A percentile compares a stretch with the other conserved stretches of the same genome.
phyloP scores from a whole-genome alignment of 495 filamentous ascomycete species.

The Aspergillus homomorphus region DNA sequence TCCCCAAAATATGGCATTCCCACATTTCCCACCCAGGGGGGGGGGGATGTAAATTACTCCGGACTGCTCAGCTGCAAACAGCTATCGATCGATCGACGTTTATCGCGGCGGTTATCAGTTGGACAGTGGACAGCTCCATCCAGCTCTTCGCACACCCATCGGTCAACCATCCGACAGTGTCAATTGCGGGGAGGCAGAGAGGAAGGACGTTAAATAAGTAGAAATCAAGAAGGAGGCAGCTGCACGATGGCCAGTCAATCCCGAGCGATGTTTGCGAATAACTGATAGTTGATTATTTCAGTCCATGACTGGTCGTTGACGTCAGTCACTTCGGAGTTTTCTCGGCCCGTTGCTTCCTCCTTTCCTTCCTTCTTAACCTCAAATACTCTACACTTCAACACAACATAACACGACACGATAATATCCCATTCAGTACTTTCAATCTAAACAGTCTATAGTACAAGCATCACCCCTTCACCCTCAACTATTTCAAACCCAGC shows the following conservation, averaged over 20 bases:
- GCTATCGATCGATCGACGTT: not conserved
- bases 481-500: no score
- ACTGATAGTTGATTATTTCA: not conserved
- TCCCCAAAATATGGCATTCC: no score
- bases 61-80: not conserved
- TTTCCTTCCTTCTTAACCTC: constrained; percentile 6
- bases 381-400: not conserved
- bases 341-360: constrained; percentile 18
- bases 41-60: not conserved
- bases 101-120: no score
- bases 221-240: not conserved
- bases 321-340: constrained; percentile 25
- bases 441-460: no score
- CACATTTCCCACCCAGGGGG: no score
- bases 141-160: no score
- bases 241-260: not conserved
- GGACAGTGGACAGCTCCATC: no score
- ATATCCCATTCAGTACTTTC: no score
- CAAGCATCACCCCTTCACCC: no score
- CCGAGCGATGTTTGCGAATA: not conserved
- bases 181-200: not conserved
- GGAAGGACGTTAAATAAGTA: no score
- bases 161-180: no score
- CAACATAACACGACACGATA: no score
- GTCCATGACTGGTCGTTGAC: not conserved